phyloP scores from a whole-genome alignment of 192 early-diverging fungal species.

The Borealophlyctis nickersoniae region DNA sequence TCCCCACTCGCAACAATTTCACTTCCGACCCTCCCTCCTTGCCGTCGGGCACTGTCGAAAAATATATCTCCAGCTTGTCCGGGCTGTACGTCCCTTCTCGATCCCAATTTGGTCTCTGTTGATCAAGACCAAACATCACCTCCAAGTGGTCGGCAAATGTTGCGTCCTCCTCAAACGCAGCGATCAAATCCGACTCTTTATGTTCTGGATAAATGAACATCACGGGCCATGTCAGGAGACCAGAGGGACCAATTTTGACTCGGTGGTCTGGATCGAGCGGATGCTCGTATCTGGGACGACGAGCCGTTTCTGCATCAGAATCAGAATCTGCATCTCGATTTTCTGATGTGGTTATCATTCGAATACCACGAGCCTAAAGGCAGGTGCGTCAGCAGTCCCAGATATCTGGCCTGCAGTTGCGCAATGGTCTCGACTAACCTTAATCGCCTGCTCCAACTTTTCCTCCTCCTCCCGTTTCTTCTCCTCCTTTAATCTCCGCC shows the following conservation, averaged over 20 bases:
- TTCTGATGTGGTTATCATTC: conserved; percentile 37
- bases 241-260: conserved; percentile 48
- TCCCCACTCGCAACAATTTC: conserved; percentile 37
- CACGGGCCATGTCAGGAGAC: conserved; percentile 72
- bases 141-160: conserved; percentile 82
- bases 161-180: conserved; percentile 75
- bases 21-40: conserved; percentile 52
- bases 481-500: conserved; percentile 46
- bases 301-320: conserved; percentile 29
- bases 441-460: conserved; percentile 44
- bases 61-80: conserved; percentile 74
- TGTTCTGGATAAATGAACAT: conserved; percentile 94
- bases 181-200: conserved; percentile 85
- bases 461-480: conserved; percentile 43
- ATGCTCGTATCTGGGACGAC: conserved; percentile 30
- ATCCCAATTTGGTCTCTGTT: conserved; percentile 83
- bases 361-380: conserved; percentile 6
- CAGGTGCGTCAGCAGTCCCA: too few species aligned
- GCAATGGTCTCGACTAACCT: conserved; percentile 33
- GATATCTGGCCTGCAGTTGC: too few species aligned
- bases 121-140: conserved; percentile 65
- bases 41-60: conserved; percentile 58
- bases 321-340: conserved; percentile 41
- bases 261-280: conserved; percentile 36
- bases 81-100: conserved; percentile 58